Evolutionary conservation across 1,139 yeast genomes (phyloP).

Genomic region (Protomyces inouyei): DNA sequence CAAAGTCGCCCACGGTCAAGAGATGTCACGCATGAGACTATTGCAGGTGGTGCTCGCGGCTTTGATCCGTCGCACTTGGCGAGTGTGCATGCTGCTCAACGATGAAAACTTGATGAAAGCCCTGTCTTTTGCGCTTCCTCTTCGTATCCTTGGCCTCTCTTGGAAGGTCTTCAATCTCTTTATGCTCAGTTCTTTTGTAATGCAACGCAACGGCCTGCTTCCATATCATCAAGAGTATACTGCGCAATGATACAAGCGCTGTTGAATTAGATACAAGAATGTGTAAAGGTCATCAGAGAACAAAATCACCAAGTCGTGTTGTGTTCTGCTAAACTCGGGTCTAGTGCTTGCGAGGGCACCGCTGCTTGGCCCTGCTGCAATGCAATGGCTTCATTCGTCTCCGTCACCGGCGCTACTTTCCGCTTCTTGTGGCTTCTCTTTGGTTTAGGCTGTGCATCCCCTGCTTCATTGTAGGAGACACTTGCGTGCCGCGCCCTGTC

Average conservation of each 20-base stretch:
- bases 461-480: neutral
- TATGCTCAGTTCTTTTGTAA: no score
- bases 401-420: neutral
- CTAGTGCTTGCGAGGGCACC: neutral
- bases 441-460: neutral
- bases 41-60: neutral
- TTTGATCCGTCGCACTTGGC: neutral
- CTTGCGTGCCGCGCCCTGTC: neutral
- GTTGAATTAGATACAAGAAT: no score
- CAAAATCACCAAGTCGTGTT: neutral
- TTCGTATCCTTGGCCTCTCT: neutral
- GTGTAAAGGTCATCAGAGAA: no score
- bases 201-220: no score
- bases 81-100: neutral
- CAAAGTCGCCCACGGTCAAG: neutral
- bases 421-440: neutral
- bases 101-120: neutral
- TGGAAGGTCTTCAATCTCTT: no score
- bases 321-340: neutral
- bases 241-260: no score
- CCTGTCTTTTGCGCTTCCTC: neutral
- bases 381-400: neutral
- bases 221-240: no score
- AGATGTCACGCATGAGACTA: neutral
- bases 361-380: neutral